Evolutionary conservation across 768 basidiomycete species (phyloP), one percentile per base, ranked within the genome.

Genomic region (Tremella yokohamensis): DNA sequence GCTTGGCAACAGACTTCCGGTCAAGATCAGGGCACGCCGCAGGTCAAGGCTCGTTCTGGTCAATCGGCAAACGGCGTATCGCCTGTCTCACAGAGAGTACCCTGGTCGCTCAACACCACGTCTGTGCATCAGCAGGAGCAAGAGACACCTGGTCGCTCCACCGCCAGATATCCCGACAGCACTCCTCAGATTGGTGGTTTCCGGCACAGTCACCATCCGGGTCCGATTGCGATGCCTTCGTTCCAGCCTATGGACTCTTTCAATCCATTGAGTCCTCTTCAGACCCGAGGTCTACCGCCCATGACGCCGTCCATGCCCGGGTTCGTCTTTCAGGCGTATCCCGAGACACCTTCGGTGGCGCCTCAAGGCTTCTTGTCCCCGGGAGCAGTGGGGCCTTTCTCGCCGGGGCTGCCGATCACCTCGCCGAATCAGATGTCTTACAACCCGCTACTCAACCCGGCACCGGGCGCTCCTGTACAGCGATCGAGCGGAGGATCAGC

Each of bases 231-330:
- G n/a, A 78, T 79, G 76, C 79, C 79, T 0, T 61, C 78, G 9
- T 78, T 76, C 47, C 64, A 64, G 8, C 63, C 53, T 52, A 68
- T 64, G 59, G 66, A 63, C 25, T 47, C n/a, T 15, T 40, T 20
- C 15, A 72, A 72, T 47, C 77, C 79, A 8, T 61, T 79, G 34
- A 78, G 79, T 0, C 80, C 80, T 12, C 63, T 85, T 61, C 89
- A 87, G 9, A 86, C 87, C n/a, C 83, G 85, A 62, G 87, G 88
- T 0, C 78, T 91, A n/a, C 88, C 89, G 13, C 87, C 89, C 1
- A 90, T 96, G 69, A 96, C 93, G n/a, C 92, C 93, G 0, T 88
- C 87, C 60, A 97, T 98, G 93, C 94, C 94, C 0, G 85, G 90
- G 4, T 98, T 96, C 78, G 86, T 85, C 12, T 93, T 96, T 76